Percentiles rank a stretch among this genome's conserved stretches.
Conservation (phyloP, 495 filamentous ascomycete genomes). For the Lentithecium fluviatile region DNA sequence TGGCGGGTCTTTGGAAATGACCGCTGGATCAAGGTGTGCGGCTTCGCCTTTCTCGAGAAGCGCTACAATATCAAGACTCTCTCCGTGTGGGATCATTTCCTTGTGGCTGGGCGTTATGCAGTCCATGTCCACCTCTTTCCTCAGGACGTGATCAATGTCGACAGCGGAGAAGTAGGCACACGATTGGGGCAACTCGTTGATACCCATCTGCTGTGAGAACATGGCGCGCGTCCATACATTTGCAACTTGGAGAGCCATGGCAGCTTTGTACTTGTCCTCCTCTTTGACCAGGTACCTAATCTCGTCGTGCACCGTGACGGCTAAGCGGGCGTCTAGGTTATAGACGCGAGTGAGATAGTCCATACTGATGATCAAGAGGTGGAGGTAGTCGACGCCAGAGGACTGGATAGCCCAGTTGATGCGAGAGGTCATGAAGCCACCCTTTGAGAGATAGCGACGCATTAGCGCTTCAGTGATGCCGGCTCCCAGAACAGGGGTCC, state of each 20-base stretch:
- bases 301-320: constrained; percentile 96
- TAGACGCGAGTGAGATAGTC: constrained; percentile 87
- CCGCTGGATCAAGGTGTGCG: constrained; percentile 63
- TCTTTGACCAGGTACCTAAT: constrained; percentile 89
- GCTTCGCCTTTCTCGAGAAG: constrained; percentile 67
- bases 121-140: constrained; percentile 97
- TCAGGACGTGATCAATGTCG: constrained; percentile 88
- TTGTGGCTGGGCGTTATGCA: constrained; percentile 89
- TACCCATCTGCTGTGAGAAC: constrained; percentile 95
- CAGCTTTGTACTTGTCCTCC: constrained; percentile 80
- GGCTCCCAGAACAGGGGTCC: constrained; percentile 90
- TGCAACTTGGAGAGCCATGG: constrained; percentile 88
- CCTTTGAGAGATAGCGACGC: constrained; percentile 80
- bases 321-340: constrained; percentile 76
- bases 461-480: constrained; percentile 96
- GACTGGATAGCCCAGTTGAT: constrained; percentile 99
- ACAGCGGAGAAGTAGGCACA: constrained; percentile 95
- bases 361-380: constrained; percentile 91
- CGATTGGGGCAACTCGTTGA: constrained; percentile 87
- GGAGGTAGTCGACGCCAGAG: constrained; percentile 94
- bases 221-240: constrained; percentile 97
- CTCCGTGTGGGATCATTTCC: constrained; percentile 74
- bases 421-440: constrained; percentile 89
- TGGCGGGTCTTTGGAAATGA: constrained; percentile 53
- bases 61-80: constrained; percentile 74